Conservation (phyloP, 1,284 basidiomycete genomes). For the Cryptococcus floricola region DNA sequence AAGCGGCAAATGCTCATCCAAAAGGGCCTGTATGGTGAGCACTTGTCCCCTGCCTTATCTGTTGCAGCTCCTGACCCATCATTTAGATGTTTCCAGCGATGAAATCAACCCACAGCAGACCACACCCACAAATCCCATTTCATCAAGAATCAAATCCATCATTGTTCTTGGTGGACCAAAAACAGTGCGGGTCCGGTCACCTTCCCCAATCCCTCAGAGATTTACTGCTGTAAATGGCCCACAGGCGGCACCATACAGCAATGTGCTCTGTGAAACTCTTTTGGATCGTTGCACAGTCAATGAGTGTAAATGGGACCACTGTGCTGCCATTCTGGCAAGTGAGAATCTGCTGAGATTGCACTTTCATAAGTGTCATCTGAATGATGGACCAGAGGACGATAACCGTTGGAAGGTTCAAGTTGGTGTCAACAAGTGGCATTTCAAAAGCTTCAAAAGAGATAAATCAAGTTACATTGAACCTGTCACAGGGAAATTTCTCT, state of each 20-base stretch:
- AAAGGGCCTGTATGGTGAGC: background rate
- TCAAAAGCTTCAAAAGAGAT: conserved; percentile 1
- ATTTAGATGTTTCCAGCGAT: no score
- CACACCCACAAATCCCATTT: no score
- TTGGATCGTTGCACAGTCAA: conserved; percentile 20
- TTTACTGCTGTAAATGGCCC: conserved; percentile 27
- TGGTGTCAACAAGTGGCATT: conserved; percentile 14
- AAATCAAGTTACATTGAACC: conserved; percentile 1
- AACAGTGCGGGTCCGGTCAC: background rate
- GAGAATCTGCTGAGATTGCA: conserved; percentile 30
- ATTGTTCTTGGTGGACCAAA: background rate
- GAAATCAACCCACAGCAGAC: no score
- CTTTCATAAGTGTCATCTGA: conserved; percentile 8
- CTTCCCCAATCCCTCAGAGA: conserved; percentile 14
- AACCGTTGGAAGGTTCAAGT: conserved; percentile 8
- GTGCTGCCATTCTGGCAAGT: conserved; percentile 28
- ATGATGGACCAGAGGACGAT: conserved; percentile 4
- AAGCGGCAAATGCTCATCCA: background rate
- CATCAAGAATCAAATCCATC: conserved; percentile 1
- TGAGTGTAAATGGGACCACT: conserved; percentile 37
- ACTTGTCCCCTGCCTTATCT: no score
- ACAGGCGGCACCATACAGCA: conserved; percentile 26
- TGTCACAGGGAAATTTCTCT: conserved; percentile 5
- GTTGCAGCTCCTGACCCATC: no score
- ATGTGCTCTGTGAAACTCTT: conserved; percentile 24